Percentiles rank a stretch among this genome's conserved stretches.
Conservation (phyloP, 2,329 filamentous ascomycete species). For the Xylaria sp. region DNA sequence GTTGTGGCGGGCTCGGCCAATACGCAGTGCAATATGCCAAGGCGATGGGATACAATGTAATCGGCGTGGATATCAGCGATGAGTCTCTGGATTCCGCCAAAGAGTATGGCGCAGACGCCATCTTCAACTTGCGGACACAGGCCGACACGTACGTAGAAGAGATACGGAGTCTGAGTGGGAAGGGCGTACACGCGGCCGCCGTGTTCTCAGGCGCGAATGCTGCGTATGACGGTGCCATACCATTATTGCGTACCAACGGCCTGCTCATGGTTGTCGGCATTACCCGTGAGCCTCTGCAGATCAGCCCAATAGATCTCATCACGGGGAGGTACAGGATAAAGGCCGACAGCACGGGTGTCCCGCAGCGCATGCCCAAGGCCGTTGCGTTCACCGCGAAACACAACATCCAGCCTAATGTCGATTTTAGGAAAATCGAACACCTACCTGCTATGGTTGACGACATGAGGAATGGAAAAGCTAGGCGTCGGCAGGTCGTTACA, state of each 20-base stretch:
- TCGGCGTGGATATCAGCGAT: slow-evolving; percentile 27
- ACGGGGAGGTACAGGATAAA: slow-evolving; percentile 24
- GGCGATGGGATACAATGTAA: slow-evolving; percentile 21
- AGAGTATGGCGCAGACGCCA: slow-evolving; percentile 15
- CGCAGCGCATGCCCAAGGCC: slow-evolving; percentile 24
- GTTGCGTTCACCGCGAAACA: slow-evolving; percentile 23
- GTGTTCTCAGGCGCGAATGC: slow-evolving; percentile 21
- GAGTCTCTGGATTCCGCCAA: slow-evolving; percentile 16
- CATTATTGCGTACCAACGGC: slow-evolving; percentile 14
- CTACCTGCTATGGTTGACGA: slow-evolving; percentile 20
- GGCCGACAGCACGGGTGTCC: slow-evolving; percentile 19
- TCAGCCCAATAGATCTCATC: slow-evolving; percentile 9
- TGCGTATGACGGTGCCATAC: slow-evolving; percentile 16
- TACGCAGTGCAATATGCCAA: slow-evolving; percentile 24
- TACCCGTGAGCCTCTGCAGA: slow-evolving; percentile 2
- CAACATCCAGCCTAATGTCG: slow-evolving; percentile 23
- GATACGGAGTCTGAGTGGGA: slow-evolving; percentile 15
- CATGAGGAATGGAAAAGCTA: slow-evolving; percentile 23
- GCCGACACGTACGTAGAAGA: slow-evolving; percentile 20
- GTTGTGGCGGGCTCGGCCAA: slow-evolving; percentile 24
- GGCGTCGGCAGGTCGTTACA: slow-evolving; percentile 16
- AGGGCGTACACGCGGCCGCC: slow-evolving; percentile 22
- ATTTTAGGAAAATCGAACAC: slow-evolving; percentile 23
- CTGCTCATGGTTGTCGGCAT: slow-evolving; percentile 25
- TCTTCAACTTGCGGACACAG: slow-evolving; percentile 23